phyloP scores from a whole-genome alignment of 2,329 filamentous ascomycete species.

The Paramyrothecium sp. region DNA sequence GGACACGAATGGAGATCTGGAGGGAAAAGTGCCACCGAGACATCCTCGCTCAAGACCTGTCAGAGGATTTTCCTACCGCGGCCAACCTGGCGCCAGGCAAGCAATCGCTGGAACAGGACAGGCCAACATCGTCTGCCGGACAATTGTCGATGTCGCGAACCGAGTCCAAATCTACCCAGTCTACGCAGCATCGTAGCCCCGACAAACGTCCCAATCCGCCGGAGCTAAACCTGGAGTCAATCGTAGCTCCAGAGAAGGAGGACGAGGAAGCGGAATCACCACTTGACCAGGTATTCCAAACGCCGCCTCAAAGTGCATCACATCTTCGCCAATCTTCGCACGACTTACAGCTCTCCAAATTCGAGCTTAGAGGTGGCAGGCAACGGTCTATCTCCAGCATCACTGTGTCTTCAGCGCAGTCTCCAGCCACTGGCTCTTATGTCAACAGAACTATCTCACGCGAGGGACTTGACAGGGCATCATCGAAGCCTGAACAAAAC shows the following conservation, averaged over 20 bases:
- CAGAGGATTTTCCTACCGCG: slow-evolving; percentile 59
- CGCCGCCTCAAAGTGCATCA: slow-evolving; percentile 27
- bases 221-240: slow-evolving; percentile 16
- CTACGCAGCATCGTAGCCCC: slow-evolving; percentile 11
- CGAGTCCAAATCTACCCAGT: slow-evolving; percentile 24
- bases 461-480: slow-evolving; percentile 15
- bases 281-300: slow-evolving; percentile 24
- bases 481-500: slow-evolving; percentile 15
- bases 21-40: slow-evolving; percentile 86
- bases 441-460: slow-evolving; percentile 12
- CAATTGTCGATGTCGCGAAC: slow-evolving; percentile 16
- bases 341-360: slow-evolving; percentile 18
- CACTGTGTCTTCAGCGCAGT: slow-evolving; percentile 22
- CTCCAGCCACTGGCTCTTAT: slow-evolving; percentile 18
- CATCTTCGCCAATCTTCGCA: slow-evolving; percentile 21
- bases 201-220: slow-evolving; percentile 23
- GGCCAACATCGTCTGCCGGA: slow-evolving; percentile 23
- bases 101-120: slow-evolving; percentile 20
- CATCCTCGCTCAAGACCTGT: slow-evolving; percentile 79
- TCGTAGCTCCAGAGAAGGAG: slow-evolving; percentile 15
- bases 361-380: slow-evolving; percentile 19
- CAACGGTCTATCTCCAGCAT: slow-evolving; percentile 30
- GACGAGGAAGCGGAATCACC: slow-evolving; percentile 21
- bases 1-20: slow-evolving; percentile 94
- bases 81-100: slow-evolving; percentile 14